Evolutionary conservation across 192 early-diverging fungal species (phyloP), one percentile per base, ranked within the genome.

Genomic region (Coemansia sp.): DNA sequence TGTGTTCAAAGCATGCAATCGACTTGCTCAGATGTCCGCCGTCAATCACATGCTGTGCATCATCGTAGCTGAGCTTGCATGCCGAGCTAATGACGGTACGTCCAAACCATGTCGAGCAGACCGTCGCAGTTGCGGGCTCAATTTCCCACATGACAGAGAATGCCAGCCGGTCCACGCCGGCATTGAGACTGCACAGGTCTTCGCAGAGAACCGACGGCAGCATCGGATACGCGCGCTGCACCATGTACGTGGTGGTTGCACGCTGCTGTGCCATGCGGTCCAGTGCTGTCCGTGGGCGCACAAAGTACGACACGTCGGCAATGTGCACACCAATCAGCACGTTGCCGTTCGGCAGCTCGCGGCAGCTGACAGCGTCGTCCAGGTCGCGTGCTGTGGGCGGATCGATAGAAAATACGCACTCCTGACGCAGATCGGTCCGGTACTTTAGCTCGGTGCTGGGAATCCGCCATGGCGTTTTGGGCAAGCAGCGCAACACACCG

Each of bases 231-330:
- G 89, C 89, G 38, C 81, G 81, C 51, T 96, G 87, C 2, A 95
- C 90, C 38, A 99, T 75, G 58, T 99, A 99, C 15, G 94, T 89
- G 8, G 94, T 95, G 3, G 97, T 99, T 43, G 91, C 89, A 29
- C 94, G 85, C 40, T 69, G 67, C 17, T 81, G 77, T 0, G 97
- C 97, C 58, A 96, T 89, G 42, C 73, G 61, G 69, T 99, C 94
- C 80, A 99, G 80, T 8, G 87, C 81, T 22, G 86, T 87, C 19
- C 78, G 72, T 5, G 84, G 82, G 27, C 79, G 81, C 26, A 99
- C 93, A 84, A 99, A 99, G 60, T 89, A 84, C 3, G 91, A 89
- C 8, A 97, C 94, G 75, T 99, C 96, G 20, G 96, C 96, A 81
- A 99, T 99, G 62, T 99, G 86, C 39, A 88, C 85, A 12, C 86